phyloP scores from a whole-genome alignment of 208 protist species.

The Leishmania aethiopica region DNA sequence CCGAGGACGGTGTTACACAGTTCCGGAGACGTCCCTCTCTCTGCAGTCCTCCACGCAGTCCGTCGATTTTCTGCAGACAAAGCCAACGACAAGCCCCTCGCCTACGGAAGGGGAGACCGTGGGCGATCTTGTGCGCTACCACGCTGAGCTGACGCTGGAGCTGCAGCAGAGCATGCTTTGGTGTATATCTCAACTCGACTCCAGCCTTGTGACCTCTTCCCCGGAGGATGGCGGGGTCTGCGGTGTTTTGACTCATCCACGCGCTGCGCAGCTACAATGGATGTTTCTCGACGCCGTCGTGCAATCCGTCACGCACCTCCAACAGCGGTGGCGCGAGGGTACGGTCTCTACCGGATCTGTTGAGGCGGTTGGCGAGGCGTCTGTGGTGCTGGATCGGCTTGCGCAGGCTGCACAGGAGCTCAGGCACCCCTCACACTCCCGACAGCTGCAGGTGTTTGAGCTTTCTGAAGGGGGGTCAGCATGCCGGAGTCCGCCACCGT shows the following conservation, averaged over 20 bases:
- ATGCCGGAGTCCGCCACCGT: slow-evolving; percentile 22
- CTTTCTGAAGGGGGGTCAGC: neutral
- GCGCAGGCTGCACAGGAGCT: slow-evolving; percentile 6
- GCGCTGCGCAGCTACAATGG: slow-evolving; percentile 24
- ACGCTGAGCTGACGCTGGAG: slow-evolving; percentile 34
- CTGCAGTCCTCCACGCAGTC: neutral
- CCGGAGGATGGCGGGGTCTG: slow-evolving; percentile 25
- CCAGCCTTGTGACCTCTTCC: neutral
- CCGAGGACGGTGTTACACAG: slow-evolving; percentile 22
- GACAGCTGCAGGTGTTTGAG: slow-evolving; percentile 29
- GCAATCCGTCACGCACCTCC: neutral
- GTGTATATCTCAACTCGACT: slow-evolving; percentile 22
- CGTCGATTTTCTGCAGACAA: neutral
- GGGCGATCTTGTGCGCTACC: slow-evolving; percentile 14
- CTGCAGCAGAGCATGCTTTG: slow-evolving; percentile 41
- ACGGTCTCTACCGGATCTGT: neutral
- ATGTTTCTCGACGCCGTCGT: slow-evolving; percentile 24
- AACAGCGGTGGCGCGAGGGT: slow-evolving; percentile 4
- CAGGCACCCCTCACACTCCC: neutral
- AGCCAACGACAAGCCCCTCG: neutral
- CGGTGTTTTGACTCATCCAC: slow-evolving; percentile 26
- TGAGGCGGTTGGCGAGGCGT: slow-evolving; percentile 13
- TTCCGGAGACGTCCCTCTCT: slow-evolving; percentile 3
- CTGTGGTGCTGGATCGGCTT: slow-evolving; percentile 16
- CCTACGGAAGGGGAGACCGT: neutral